Conservation (phyloP, 2,329 filamentous ascomycete genomes). For the Xylariaceae sp. region DNA sequence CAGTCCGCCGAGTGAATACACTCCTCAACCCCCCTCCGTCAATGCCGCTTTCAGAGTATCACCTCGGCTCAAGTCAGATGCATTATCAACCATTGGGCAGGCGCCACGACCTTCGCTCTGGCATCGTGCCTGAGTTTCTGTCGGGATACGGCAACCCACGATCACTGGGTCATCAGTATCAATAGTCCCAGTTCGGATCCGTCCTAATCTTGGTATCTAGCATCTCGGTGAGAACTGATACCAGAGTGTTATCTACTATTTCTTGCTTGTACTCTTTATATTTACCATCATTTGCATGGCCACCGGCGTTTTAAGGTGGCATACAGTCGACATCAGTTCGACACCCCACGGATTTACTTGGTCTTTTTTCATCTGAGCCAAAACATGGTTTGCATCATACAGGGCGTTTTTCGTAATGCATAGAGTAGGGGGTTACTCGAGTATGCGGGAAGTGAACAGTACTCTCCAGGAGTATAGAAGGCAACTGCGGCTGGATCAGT, state of each 20-base stretch:
- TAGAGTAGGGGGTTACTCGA: constrained; percentile 18
- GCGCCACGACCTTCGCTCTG: constrained; percentile 69
- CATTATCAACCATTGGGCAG: constrained; percentile 81
- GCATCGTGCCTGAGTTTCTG: constrained; percentile 70
- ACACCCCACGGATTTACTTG: constrained; percentile 32
- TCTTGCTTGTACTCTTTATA: constrained; percentile 23
- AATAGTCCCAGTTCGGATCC: constrained; percentile 1
- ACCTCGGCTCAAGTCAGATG: constrained; percentile 75
- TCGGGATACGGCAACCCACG: constrained; percentile 31
- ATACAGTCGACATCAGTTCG: constrained; percentile 34
- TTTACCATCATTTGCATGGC: constrained; percentile 34
- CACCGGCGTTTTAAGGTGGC: constrained; percentile 36
- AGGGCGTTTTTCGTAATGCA: constrained; percentile 31
- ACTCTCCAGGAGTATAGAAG: constrained; percentile 5
- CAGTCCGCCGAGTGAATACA: constrained; percentile 86
- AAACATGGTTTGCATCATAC: constrained; percentile 30
- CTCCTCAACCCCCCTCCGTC: constrained; percentile 88
- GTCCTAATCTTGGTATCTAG: not conserved
- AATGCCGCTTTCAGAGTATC: constrained; percentile 76
- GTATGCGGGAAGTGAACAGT: constrained; percentile 17
- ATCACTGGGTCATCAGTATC: constrained; percentile 28
- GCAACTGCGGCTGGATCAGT: not conserved
- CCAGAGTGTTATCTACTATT: not conserved
- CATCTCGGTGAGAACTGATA: not conserved
- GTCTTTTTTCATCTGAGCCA: constrained; percentile 14